phyloP scores from a whole-genome alignment of 768 basidiomycete genomes.

The Chalciporus chontae region DNA sequence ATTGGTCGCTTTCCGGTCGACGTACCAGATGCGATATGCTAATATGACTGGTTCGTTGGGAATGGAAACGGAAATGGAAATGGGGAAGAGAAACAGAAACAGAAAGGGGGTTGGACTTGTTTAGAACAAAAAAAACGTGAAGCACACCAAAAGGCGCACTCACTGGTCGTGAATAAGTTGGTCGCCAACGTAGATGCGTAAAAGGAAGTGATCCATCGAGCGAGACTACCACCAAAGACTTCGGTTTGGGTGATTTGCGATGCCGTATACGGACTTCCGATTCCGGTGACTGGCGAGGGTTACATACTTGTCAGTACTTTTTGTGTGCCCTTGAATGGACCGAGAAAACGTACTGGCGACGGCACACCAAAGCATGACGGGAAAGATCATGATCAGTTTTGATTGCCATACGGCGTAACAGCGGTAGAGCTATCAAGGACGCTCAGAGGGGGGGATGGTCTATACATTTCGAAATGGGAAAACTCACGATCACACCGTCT shows the following conservation, averaged over 20 bases:
- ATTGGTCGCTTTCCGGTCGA: slow-evolving; percentile 20
- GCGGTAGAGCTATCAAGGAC: slow-evolving; percentile 22
- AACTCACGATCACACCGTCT: slow-evolving; percentile 28
- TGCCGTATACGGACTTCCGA: slow-evolving; percentile 15
- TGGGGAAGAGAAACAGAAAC: too few species aligned
- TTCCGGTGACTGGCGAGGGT: slow-evolving; percentile 15
- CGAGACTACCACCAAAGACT: slow-evolving; percentile 26
- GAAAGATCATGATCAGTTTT: slow-evolving; percentile 23
- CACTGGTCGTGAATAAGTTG: slow-evolving; percentile 33
- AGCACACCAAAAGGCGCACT: neutral
- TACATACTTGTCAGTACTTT: too few species aligned
- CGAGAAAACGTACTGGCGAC: slow-evolving; percentile 19
- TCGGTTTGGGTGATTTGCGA: slow-evolving; percentile 5
- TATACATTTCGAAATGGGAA: neutral
- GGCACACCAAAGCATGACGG: slow-evolving; percentile 28
- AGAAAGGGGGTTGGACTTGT: neutral
- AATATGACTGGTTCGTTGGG: too few species aligned
- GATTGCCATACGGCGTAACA: slow-evolving; percentile 34
- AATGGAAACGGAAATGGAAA: too few species aligned
- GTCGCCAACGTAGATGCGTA: slow-evolving; percentile 30
- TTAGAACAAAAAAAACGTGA: neutral
- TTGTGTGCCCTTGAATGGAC: neutral
- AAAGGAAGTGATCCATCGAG: slow-evolving; percentile 34
- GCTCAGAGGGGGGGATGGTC: neutral
- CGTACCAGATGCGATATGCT: slow-evolving; percentile 30